These are phyloP conservation scores for Saururus chinensis DNA, from an alignment of 164 flowering plant species.

Conservation along the genomic window DNA sequence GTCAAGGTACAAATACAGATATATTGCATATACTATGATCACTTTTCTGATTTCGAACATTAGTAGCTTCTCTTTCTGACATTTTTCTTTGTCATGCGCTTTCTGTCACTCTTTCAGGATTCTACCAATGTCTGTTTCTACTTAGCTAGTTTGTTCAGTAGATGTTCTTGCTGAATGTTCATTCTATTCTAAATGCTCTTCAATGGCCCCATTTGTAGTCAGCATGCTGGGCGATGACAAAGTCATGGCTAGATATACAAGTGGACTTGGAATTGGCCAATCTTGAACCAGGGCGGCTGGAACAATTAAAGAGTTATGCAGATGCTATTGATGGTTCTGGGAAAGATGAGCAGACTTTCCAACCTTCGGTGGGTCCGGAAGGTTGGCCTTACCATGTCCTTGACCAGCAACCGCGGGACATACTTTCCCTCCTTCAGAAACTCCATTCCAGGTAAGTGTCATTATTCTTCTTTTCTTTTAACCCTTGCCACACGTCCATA, in stretches of 20 bases:
- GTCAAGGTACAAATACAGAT: too few species aligned
- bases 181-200: too few species aligned
- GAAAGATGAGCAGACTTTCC: conserved; percentile 24
- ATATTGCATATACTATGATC: too few species aligned
- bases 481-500: background rate
- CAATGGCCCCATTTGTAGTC: conserved; percentile 35
- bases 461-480: background rate
- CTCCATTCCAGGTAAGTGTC: conserved; percentile 75
- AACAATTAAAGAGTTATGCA: conserved; percentile 40
- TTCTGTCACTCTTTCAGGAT: too few species aligned
- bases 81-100: too few species aligned
- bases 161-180: background rate
- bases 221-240: conserved; percentile 99
- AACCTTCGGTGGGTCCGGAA: conserved; percentile 44
- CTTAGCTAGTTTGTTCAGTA: background rate
- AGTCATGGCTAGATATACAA: conserved; percentile 90
- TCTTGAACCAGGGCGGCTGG: conserved; percentile 46
- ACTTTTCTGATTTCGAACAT: too few species aligned
- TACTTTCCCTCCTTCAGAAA: conserved; percentile 86
- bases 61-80: too few species aligned
- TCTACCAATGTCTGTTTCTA: too few species aligned
- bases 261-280: conserved; percentile 72
- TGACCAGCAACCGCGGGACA: conserved; percentile 72
- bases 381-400: conserved; percentile 86
- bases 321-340: conserved; percentile 47